These are phyloP conservation scores for Gastrolobium villosum DNA, from an alignment of 306 rosid genomes.

Conservation along the genomic window DNA sequence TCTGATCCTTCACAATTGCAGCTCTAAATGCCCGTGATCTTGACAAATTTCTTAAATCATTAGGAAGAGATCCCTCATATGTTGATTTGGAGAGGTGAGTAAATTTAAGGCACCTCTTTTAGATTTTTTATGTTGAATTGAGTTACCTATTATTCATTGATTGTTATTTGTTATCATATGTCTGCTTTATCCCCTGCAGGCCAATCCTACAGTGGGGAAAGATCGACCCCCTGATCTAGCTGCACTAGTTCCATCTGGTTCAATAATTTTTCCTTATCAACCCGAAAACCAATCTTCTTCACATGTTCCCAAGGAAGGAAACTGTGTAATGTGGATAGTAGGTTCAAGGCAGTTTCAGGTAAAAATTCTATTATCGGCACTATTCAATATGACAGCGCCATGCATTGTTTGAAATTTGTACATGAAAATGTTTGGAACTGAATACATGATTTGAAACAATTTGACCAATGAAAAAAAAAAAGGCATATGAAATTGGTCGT, in stretches of 20 bases:
- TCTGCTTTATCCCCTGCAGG: constrained; percentile 58
- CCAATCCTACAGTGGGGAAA: constrained; percentile 87
- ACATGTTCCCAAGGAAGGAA: constrained; percentile 53
- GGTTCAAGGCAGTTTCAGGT: constrained; percentile 61
- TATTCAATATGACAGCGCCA: constrained; percentile 32
- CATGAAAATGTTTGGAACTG: constrained; percentile 24
- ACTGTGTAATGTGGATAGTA: constrained; percentile 50
- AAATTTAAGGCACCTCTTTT: constrained; percentile 37
- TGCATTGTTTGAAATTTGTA: constrained; percentile 35
- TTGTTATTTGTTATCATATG: constrained; percentile 24
- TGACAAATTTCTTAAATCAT: constrained; percentile 81
- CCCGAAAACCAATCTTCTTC: constrained; percentile 66
- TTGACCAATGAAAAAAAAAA: constrained; percentile 23
- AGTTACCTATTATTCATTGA: constrained; percentile 4
- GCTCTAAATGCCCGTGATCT: constrained; percentile 73
- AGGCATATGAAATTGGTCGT: background rate
- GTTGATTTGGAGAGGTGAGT: constrained; percentile 97
- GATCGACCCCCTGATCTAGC: constrained; percentile 99
- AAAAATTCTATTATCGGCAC: constrained; percentile 16
- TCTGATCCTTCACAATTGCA: constrained; percentile 52
- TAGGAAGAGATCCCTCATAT: constrained; percentile 80
- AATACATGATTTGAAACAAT: background rate
- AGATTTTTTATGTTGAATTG: background rate
- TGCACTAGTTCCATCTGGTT: constrained; percentile 69
- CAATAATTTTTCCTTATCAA: constrained; percentile 60